Conservation (phyloP, 2,329 filamentous ascomycete species). For the Westerdykella sp. region DNA sequence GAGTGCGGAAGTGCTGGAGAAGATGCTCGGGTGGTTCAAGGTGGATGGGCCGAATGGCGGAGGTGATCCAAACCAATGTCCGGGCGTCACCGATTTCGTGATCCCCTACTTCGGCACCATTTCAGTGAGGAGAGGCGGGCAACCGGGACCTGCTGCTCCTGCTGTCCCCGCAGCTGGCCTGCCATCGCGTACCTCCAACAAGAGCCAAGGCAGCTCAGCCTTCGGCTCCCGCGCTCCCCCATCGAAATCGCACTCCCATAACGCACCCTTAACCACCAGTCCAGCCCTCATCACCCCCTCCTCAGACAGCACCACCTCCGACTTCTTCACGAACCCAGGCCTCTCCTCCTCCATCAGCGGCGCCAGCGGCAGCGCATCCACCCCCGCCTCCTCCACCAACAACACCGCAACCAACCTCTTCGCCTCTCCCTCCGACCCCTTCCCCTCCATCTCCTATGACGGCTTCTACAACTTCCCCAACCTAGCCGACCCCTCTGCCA, state of each 20-base stretch:
- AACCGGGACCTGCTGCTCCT: background rate
- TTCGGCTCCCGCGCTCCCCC: background rate
- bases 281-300: conserved; percentile 9
- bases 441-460: conserved; percentile 36
- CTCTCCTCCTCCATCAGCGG: background rate
- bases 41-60: conserved; percentile 2
- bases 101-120: conserved; percentile 42
- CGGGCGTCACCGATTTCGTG: conserved; percentile 23
- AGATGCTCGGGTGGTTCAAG: conserved; percentile 31
- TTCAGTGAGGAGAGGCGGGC: conserved; percentile 28
- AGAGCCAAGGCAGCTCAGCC: background rate
- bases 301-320: conserved; percentile 4
- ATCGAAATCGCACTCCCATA: background rate
- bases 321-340: conserved; percentile 1
- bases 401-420: conserved; percentile 7
- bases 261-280: conserved; percentile 5
- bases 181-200: background rate
- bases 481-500: conserved; percentile 10
- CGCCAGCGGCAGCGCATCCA: conserved; percentile 3
- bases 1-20: conserved; percentile 34
- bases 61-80: conserved; percentile 5
- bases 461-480: conserved; percentile 36
- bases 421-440: conserved; percentile 17
- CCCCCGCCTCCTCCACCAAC: conserved; percentile 11
- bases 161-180: background rate